Conservation (phyloP, 2,329 filamentous ascomycete species). For the Aspergillus proliferans region DNA sequence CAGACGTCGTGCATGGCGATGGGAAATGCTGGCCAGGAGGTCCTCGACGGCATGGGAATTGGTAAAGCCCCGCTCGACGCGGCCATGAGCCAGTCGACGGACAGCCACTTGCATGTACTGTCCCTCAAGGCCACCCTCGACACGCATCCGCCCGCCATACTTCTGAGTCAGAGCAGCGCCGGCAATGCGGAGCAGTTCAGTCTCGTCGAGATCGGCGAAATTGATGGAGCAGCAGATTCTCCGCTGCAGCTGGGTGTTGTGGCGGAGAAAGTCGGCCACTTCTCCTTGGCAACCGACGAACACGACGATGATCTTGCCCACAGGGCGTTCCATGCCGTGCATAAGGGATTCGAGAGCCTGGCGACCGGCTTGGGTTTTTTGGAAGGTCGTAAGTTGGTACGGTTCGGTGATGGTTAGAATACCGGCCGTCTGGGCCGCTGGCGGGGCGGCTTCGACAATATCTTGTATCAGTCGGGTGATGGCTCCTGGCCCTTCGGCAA, state of each 20-base stretch:
- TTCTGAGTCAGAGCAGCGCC: slow-evolving; percentile 7
- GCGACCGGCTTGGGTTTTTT: slow-evolving; percentile 1
- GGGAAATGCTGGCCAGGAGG: slow-evolving; percentile 9
- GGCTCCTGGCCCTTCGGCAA: slow-evolving; percentile 6
- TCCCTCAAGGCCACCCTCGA: slow-evolving; percentile 15
- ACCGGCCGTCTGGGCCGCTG: slow-evolving; percentile 6
- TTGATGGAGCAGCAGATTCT: slow-evolving; percentile 12
- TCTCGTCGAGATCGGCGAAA: slow-evolving; percentile 13
- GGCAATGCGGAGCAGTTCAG: slow-evolving; percentile 3
- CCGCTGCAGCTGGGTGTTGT: slow-evolving; percentile 9
- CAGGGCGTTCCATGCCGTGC: slow-evolving; percentile 11
- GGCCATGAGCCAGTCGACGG: slow-evolving; percentile 12
- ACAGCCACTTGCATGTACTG: slow-evolving; percentile 14
- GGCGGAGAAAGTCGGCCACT: slow-evolving; percentile 9
- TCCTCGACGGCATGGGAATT: slow-evolving; percentile 13
- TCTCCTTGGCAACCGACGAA: slow-evolving; percentile 8
- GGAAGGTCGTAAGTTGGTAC: slow-evolving; percentile 3
- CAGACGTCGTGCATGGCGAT: slow-evolving; percentile 8
- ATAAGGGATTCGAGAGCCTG: slow-evolving; percentile 8
- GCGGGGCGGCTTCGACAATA: slow-evolving; percentile 5
- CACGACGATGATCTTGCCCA: slow-evolving; percentile 10
- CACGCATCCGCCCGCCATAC: slow-evolving; percentile 13
- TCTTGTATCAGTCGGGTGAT: slow-evolving; percentile 5
- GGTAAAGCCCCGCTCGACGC: slow-evolving; percentile 9
- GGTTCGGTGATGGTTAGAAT: slow-evolving; percentile 13